Percentiles rank a stretch among this genome's conserved stretches.
Evolutionary conservation across 2,329 filamentous ascomycete species (phyloP).

Genomic region (Trichoderma endophyticum): DNA sequence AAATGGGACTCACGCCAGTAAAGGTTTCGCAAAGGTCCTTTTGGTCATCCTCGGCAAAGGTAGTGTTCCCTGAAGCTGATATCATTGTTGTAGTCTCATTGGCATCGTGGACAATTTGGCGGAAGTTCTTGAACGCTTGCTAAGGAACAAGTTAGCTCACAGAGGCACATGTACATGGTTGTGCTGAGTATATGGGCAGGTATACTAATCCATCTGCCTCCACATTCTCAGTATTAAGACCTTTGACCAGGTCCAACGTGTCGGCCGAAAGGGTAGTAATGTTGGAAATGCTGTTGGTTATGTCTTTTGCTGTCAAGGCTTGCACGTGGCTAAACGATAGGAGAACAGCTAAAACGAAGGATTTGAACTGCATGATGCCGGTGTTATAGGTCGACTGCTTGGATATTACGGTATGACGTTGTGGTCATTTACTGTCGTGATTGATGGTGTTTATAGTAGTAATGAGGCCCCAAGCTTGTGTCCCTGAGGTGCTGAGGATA

Average conservation of each 20-base stretch:
- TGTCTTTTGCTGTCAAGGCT: background rate
- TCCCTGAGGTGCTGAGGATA: background rate
- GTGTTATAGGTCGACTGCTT: background rate
- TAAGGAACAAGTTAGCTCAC: background rate
- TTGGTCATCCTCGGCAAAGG: background rate
- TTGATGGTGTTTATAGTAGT: background rate
- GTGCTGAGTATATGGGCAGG: background rate
- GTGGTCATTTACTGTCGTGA: background rate
- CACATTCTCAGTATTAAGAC: background rate
- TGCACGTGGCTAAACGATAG: background rate
- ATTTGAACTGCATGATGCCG: slow-evolving; percentile 6
- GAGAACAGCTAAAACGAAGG: background rate
- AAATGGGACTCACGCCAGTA: background rate
- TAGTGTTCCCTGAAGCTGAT: background rate
- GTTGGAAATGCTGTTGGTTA: background rate
- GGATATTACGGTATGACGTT: background rate
- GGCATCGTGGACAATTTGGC: background rate
- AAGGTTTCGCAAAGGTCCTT: background rate
- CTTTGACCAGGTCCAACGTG: background rate
- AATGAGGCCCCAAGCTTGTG: background rate
- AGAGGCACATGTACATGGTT: background rate
- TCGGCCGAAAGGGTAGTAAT: background rate
- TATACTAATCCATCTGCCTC: background rate
- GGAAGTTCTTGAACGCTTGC: background rate
- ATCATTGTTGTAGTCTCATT: background rate